These are phyloP conservation scores for Stropharia rugosoannulata DNA, from an alignment of 768 basidiomycete species.

Conservation along the genomic window DNA sequence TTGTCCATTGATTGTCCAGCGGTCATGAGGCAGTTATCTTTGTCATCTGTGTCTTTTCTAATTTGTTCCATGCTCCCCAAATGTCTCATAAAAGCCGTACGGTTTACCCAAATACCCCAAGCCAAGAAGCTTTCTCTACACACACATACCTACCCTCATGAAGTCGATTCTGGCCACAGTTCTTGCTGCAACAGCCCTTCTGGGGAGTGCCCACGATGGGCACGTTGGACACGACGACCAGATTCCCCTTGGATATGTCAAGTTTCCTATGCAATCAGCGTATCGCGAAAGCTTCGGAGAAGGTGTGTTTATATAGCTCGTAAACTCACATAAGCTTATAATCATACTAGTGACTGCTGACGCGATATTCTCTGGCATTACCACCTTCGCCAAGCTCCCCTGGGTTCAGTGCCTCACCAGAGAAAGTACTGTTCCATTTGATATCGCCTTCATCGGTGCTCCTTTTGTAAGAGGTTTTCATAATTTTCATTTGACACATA, in stretches of 20 bases:
- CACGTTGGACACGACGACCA: conserved; percentile 48
- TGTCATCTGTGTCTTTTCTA: conserved; percentile 7
- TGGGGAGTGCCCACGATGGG: conserved; percentile 31
- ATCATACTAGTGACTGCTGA: conserved; percentile 64
- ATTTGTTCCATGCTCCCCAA: conserved; percentile 1
- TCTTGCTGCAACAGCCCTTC: conserved; percentile 22
- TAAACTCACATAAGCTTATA: neutral
- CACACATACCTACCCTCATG: conserved; percentile 11
- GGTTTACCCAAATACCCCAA: neutral
- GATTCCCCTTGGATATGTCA: conserved; percentile 65
- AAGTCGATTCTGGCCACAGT: conserved; percentile 18
- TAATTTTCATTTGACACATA: neutral
- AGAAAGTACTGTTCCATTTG: conserved; percentile 56
- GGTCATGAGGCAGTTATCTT: conserved; percentile 19
- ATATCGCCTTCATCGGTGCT: conserved; percentile 82
- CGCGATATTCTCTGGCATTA: conserved; percentile 79
- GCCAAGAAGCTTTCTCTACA: neutral
- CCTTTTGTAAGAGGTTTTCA: conserved; percentile 56
- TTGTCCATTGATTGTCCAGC: conserved; percentile 3
- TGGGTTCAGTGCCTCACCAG: conserved; percentile 77
- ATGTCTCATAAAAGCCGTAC: conserved; percentile 11
- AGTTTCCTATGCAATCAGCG: conserved; percentile 59
- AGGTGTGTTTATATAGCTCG: conserved; percentile 35
- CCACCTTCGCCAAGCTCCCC: conserved; percentile 86
- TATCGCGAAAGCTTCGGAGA: conserved; percentile 58